Evolutionary conservation across 768 basidiomycete genomes (phyloP).

Genomic region (Tricholoma sp.): DNA sequence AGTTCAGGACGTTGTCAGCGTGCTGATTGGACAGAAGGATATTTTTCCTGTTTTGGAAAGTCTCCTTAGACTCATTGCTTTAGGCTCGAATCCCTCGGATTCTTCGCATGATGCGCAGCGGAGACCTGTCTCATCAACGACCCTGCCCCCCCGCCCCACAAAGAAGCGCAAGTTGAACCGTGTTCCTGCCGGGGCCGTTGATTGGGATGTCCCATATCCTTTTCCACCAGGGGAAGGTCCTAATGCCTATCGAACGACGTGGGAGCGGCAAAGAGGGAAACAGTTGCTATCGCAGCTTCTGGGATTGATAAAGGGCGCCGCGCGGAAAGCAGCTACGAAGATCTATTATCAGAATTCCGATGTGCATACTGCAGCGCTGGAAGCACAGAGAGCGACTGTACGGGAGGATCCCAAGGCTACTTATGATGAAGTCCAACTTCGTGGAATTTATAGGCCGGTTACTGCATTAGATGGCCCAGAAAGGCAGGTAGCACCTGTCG

Average conservation of each 20-base stretch:
- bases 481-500: constrained; percentile 9
- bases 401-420: not conserved
- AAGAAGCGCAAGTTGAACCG: constrained; percentile 61
- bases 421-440: constrained; percentile 15
- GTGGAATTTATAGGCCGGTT: constrained; percentile 28
- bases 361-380: constrained; percentile 5
- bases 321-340: constrained; percentile 55
- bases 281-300: constrained; percentile 59
- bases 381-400: constrained; percentile 6
- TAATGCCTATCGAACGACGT: constrained; percentile 52
- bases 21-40: constrained; percentile 59
- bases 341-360: constrained; percentile 33
- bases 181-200: constrained; percentile 74
- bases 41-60: constrained; percentile 61
- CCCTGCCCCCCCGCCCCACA: constrained; percentile 19
- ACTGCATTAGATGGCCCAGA: constrained; percentile 27
- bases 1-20: constrained; percentile 53
- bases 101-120: constrained; percentile 5
- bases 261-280: constrained; percentile 61
- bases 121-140: constrained; percentile 4
- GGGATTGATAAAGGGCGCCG: constrained; percentile 53
- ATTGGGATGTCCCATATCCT: constrained; percentile 84
- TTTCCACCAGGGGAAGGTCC: constrained; percentile 71
- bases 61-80: constrained; percentile 52
- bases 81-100: constrained; percentile 23